phyloP scores from a whole-genome alignment of 371 early-diverging fungal genomes.

The Rhizopus arrhizus region DNA sequence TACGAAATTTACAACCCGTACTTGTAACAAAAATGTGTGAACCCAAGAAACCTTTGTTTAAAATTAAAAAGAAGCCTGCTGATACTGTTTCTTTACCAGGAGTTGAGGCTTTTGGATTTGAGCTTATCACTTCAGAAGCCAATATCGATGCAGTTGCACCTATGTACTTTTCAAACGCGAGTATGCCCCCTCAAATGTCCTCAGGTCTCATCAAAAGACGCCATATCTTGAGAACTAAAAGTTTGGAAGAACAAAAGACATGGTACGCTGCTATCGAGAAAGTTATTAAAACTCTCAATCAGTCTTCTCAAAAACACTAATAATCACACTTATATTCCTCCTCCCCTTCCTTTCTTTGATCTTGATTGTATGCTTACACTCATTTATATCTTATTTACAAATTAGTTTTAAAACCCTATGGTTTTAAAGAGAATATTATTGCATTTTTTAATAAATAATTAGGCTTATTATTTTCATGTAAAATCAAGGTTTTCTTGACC shows the following conservation, averaged over 20 bases:
- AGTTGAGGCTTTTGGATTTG: slow-evolving; percentile 28
- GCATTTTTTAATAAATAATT: too few species aligned
- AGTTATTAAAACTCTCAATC: neutral
- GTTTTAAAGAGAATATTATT: too few species aligned
- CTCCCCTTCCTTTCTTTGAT: too few species aligned
- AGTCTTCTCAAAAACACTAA: too few species aligned
- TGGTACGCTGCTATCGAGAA: slow-evolving; percentile 20
- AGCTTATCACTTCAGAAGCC: slow-evolving; percentile 22
- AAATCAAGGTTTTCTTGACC: too few species aligned
- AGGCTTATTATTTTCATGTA: too few species aligned
- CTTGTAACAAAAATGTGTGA: slow-evolving; percentile 28
- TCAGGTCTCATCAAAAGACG: slow-evolving; percentile 15
- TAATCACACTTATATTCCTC: too few species aligned
- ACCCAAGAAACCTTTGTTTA: slow-evolving; percentile 12
- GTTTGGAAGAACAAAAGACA: slow-evolving; percentile 16
- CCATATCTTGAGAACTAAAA: slow-evolving; percentile 26
- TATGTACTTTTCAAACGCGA: slow-evolving; percentile 11
- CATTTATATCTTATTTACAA: too few species aligned
- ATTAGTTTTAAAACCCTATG: too few species aligned
- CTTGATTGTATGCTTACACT: too few species aligned
- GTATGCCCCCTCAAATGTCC: neutral
- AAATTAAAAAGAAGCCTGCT: slow-evolving; percentile 11
- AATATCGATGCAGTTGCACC: slow-evolving; percentile 22
- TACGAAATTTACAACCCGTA: slow-evolving; percentile 14
- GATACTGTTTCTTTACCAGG: slow-evolving; percentile 6